A percentile compares a stretch with the other conserved stretches of the same genome.
Evolutionary conservation across 2,329 filamentous ascomycete genomes (phyloP).

Genomic region (Colletotrichum gloeosporioides): DNA sequence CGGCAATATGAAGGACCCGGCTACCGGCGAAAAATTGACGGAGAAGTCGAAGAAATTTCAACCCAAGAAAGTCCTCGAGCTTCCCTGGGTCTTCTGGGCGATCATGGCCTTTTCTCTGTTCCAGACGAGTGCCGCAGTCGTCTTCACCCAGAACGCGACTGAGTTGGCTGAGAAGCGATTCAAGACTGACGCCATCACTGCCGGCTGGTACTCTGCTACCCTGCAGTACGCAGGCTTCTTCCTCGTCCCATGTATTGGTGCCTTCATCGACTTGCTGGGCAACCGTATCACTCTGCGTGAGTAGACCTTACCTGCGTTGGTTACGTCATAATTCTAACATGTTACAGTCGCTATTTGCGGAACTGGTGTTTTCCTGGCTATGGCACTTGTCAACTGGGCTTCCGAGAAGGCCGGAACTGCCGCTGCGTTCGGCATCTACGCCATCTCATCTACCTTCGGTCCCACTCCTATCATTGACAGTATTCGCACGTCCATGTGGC

Average conservation of each 20-base stretch:
- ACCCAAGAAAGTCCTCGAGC: conserved; percentile 55
- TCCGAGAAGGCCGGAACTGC: conserved; percentile 55
- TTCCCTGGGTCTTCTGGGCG: conserved; percentile 67
- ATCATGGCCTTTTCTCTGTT: conserved; percentile 62
- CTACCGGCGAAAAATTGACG: conserved; percentile 63
- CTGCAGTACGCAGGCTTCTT: conserved; percentile 63
- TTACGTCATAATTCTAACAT: neutral
- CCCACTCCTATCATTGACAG: conserved; percentile 65
- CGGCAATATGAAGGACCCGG: conserved; percentile 52
- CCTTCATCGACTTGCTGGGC: conserved; percentile 62
- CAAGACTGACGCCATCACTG: conserved; percentile 55
- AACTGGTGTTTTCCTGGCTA: conserved; percentile 47
- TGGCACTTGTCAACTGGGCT: conserved; percentile 60
- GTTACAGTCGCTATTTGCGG: conserved; percentile 46
- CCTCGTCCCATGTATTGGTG: conserved; percentile 58
- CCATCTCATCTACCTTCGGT: conserved; percentile 58
- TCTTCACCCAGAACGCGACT: conserved; percentile 64
- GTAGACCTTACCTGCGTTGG: neutral
- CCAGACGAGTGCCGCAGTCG: conserved; percentile 58
- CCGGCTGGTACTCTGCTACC: conserved; percentile 65
- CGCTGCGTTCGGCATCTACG: conserved; percentile 65
- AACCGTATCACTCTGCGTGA: conserved; percentile 51
- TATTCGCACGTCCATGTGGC: conserved; percentile 65
- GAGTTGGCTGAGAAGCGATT: conserved; percentile 67
- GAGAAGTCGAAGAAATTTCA: conserved; percentile 66